These are phyloP conservation scores for Fusarium aywerte DNA, from an alignment of 2,329 filamentous ascomycete genomes.

Conservation along the genomic window DNA sequence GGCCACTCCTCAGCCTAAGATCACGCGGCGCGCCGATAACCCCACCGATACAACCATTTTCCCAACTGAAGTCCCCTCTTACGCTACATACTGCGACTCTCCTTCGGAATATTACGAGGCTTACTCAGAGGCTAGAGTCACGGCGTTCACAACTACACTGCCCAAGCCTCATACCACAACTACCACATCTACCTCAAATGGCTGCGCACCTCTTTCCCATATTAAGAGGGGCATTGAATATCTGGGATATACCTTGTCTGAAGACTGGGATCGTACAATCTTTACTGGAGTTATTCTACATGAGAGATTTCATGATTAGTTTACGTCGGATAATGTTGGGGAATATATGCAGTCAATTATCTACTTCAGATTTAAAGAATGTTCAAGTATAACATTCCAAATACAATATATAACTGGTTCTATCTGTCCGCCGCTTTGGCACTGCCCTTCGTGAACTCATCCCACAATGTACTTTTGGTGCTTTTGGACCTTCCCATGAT, in stretches of 20 bases:
- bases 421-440: too few relatives aligned
- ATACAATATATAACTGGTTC: too few relatives aligned
- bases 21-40: background rate
- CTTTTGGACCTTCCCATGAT: too few relatives aligned
- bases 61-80: slow-evolving; percentile 15
- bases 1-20: background rate
- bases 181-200: background rate
- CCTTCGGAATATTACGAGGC: slow-evolving; percentile 19
- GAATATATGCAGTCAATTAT: too few relatives aligned
- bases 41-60: slow-evolving; percentile 24
- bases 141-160: slow-evolving; percentile 22
- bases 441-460: too few relatives aligned
- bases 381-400: background rate
- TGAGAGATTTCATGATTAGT: background rate
- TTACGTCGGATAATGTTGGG: too few relatives aligned
- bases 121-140: slow-evolving; percentile 22
- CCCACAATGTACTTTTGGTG: too few relatives aligned
- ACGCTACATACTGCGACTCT: slow-evolving; percentile 34
- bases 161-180: background rate
- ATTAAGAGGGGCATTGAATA: background rate
- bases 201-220: background rate
- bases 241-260: background rate
- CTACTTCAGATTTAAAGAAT: background rate
- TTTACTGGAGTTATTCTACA: background rate
- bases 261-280: slow-evolving; percentile 2